Evolutionary conservation across 2,329 filamentous ascomycete genomes (phyloP).

Genomic region (Ophiostoma ulmi): DNA sequence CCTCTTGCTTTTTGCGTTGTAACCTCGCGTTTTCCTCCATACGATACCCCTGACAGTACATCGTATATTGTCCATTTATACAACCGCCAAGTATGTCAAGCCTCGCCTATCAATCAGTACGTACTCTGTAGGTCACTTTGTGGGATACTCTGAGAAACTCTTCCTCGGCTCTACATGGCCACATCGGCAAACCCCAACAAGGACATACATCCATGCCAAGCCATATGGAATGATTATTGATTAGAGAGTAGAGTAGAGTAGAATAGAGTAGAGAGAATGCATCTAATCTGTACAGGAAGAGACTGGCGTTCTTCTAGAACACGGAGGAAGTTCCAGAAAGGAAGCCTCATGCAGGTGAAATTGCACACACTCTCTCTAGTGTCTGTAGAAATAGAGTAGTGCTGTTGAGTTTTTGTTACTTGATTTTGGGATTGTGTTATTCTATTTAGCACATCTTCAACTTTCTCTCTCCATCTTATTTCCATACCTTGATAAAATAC

Average conservation of each 20-base stretch:
- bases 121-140: background rate
- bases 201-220: background rate
- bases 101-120: background rate
- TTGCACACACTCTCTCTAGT: background rate
- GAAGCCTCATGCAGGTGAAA: conserved; percentile 1
- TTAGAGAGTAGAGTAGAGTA: background rate
- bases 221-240: background rate
- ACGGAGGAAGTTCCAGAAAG: conserved; percentile 6
- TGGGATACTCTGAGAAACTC: background rate
- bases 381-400: background rate
- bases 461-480: background rate
- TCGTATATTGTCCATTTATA: background rate
- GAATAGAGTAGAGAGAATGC: background rate
- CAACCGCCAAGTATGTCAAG: background rate
- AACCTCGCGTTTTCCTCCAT: background rate
- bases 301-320: conserved; percentile 2
- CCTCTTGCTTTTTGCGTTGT: background rate
- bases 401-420: background rate
- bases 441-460: background rate
- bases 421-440: background rate
- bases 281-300: too few relatives aligned
- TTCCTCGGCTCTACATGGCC: background rate
- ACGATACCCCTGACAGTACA: background rate
- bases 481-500: background rate
- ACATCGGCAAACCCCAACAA: background rate